phyloP scores from a whole-genome alignment of 2,329 filamentous ascomycete species.

The Sordariomycetes sp. region DNA sequence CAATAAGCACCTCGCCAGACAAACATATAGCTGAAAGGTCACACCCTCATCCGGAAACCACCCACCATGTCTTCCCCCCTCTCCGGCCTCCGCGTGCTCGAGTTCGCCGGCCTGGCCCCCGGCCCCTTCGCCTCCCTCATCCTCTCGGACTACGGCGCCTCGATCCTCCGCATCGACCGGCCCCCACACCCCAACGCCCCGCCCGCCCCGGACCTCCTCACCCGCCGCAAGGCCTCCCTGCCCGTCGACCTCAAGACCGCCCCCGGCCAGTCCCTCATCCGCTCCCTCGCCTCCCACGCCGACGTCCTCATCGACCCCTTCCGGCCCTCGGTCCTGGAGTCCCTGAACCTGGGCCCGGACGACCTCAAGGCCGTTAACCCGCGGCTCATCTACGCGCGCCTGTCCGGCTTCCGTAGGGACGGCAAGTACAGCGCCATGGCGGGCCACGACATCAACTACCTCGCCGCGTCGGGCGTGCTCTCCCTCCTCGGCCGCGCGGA shows the following conservation, averaged over 20 bases:
- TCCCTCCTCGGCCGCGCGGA: conserved; percentile 61
- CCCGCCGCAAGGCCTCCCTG: conserved; percentile 72
- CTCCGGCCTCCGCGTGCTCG: conserved; percentile 43
- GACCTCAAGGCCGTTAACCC: conserved; percentile 59
- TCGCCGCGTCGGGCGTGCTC: conserved; percentile 75
- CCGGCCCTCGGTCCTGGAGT: conserved; percentile 82
- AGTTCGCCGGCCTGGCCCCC: conserved; percentile 52
- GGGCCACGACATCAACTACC: conserved; percentile 93
- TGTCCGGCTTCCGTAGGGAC: conserved; percentile 84
- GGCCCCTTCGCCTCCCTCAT: conserved; percentile 80
- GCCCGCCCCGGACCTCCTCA: conserved; percentile 55
- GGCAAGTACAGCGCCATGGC: conserved; percentile 82
- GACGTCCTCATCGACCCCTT: conserved; percentile 92
- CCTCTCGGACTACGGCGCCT: conserved; percentile 80
- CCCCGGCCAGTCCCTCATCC: conserved; percentile 54
- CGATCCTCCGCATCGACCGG: conserved; percentile 78
- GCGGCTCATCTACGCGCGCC: conserved; percentile 67
- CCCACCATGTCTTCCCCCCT: conserved; percentile 1
- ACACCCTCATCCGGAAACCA: too few species aligned
- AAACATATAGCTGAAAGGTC: too few species aligned
- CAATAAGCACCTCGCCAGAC: background rate
- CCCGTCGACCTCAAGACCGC: conserved; percentile 66
- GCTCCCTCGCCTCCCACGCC: conserved; percentile 46
- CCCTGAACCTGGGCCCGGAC: conserved; percentile 64
- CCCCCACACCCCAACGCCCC: conserved; percentile 29